A percentile compares a stretch with the other conserved stretches of the same genome.
These are phyloP conservation scores for Peniophora sp. DNA, from an alignment of 1,284 basidiomycete species.

Conservation along the genomic window DNA sequence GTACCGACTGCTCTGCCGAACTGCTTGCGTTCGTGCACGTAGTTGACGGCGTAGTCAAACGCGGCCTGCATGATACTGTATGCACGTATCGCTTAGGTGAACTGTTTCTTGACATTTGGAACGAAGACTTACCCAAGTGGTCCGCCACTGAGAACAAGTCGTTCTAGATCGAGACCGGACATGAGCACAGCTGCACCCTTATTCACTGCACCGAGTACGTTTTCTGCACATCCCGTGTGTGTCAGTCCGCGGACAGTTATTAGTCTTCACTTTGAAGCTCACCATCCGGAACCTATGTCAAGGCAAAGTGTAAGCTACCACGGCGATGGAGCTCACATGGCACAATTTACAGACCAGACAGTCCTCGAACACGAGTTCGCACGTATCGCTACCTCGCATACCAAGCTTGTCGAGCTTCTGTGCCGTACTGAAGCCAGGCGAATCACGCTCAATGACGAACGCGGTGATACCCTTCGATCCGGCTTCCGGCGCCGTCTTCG, in stretches of 20 bases:
- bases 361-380: constrained; percentile 89
- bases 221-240: constrained; percentile 38
- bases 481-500: constrained; percentile 75
- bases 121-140: constrained; percentile 47
- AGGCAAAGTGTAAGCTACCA: not conserved
- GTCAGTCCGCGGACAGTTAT: not conserved
- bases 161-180: constrained; percentile 90
- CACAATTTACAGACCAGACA: too few relatives aligned
- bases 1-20: constrained; percentile 84
- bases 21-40: constrained; percentile 87
- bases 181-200: constrained; percentile 85
- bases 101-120: not conserved
- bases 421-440: constrained; percentile 81
- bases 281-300: constrained; percentile 4
- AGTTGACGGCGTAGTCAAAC: constrained; percentile 83
- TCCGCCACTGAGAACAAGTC: constrained; percentile 86
- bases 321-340: too few relatives aligned
- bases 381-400: constrained; percentile 94
- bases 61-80: constrained; percentile 92
- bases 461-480: constrained; percentile 88
- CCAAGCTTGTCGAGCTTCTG: constrained; percentile 94
- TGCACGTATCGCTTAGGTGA: not conserved
- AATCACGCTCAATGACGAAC: constrained; percentile 82
- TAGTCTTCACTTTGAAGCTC: not conserved
- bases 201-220: constrained; percentile 77